Conservation (phyloP, 164 flowering plant species). For the Stephania japonica region DNA sequence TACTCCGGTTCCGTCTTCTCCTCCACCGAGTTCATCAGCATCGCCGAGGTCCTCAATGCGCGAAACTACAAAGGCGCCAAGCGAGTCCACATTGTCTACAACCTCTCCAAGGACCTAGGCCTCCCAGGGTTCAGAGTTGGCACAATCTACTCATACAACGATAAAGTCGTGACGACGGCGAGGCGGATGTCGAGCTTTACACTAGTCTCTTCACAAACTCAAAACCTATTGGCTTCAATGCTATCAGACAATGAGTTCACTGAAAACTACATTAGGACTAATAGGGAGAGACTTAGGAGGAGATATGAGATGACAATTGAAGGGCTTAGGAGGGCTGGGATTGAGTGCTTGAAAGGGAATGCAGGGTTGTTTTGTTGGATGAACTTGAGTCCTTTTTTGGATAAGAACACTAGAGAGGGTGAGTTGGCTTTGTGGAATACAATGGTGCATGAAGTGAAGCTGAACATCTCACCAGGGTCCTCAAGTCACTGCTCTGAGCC, state of each 20-base stretch:
- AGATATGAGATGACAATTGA: slow-evolving; percentile 52
- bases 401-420: slow-evolving; percentile 43
- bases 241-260: slow-evolving; percentile 57
- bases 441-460: slow-evolving; percentile 51
- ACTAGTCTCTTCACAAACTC: slow-evolving; percentile 80
- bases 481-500: slow-evolving; percentile 90
- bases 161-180: slow-evolving; percentile 75
- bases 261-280: slow-evolving; percentile 46
- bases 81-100: slow-evolving; percentile 88
- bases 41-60: slow-evolving; percentile 55
- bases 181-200: slow-evolving; percentile 93
- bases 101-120: slow-evolving; percentile 89
- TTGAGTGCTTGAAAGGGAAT: slow-evolving; percentile 76
- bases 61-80: slow-evolving; percentile 40
- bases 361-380: slow-evolving; percentile 93
- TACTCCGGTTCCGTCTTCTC: slow-evolving; percentile 84
- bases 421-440: slow-evolving; percentile 65
- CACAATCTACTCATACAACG: slow-evolving; percentile 80
- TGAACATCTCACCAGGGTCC: slow-evolving; percentile 85
- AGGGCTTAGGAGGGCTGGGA: slow-evolving; percentile 61
- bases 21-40: slow-evolving; percentile 59
- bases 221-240: slow-evolving; percentile 69
- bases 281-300: slow-evolving; percentile 56
- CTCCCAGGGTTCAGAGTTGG: slow-evolving; percentile 94
- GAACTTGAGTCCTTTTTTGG: slow-evolving; percentile 65